Conservation (phyloP, 805 yeast species). For the Candida nonsorbophila region DNA sequence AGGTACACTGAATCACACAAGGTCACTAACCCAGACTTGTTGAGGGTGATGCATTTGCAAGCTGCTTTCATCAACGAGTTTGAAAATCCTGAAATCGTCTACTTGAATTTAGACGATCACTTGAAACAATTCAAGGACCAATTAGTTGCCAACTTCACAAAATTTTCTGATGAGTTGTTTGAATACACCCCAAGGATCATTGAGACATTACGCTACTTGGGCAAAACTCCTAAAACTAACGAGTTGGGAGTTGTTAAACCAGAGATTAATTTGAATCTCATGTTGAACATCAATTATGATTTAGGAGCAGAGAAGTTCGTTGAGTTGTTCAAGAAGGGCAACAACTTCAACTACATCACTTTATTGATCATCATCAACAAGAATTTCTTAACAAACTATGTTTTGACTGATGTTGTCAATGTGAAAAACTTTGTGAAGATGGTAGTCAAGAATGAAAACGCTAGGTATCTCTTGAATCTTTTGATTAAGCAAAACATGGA, state of each 20-base stretch:
- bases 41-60: conserved; percentile 17
- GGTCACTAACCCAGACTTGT: conserved; percentile 1
- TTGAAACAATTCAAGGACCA: conserved; percentile 13
- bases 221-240: background rate
- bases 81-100: conserved; percentile 35
- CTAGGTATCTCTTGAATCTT: conserved; percentile 1
- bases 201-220: conserved; percentile 2
- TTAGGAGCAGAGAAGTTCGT: conserved; percentile 21
- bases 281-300: conserved; percentile 21
- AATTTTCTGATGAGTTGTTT: background rate
- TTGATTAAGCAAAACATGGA: conserved; percentile 9
- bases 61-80: conserved; percentile 27
- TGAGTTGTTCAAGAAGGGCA: conserved; percentile 22
- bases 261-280: conserved; percentile 19
- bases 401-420: conserved; percentile 3
- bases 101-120: conserved; percentile 22
- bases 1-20: conserved; percentile 4
- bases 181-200: conserved; percentile 1
- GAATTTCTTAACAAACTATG: conserved; percentile 21
- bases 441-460: conserved; percentile 2
- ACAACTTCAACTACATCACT: conserved; percentile 23
- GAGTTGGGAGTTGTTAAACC: conserved; percentile 7
- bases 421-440: conserved; percentile 4
- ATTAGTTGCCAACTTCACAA: conserved; percentile 12
- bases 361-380: conserved; percentile 26